Percentiles rank a stretch among this genome's conserved stretches.
Evolutionary conservation across 2,329 filamentous ascomycete species (phyloP).

Genomic region (Diaporthe velutina): DNA sequence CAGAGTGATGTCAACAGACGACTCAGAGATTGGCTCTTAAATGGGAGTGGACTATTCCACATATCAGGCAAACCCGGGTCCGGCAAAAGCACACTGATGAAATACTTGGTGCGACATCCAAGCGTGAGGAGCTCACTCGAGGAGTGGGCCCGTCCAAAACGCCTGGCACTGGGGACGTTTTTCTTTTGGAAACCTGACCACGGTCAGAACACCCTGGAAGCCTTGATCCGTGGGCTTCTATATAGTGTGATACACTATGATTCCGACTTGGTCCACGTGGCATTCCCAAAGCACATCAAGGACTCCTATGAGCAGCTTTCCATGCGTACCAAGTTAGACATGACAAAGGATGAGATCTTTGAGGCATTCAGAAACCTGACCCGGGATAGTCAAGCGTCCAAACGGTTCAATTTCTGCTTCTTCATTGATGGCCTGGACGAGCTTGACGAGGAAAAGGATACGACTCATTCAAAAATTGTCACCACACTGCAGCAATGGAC

Average conservation of each 20-base stretch:
- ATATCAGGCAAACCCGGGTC: background rate
- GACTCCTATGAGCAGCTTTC: background rate
- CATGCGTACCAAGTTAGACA: background rate
- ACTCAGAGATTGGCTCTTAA: background rate
- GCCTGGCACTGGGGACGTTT: background rate
- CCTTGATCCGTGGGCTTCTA: background rate
- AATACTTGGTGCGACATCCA: background rate
- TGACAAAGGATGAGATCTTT: background rate
- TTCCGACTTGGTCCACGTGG: background rate
- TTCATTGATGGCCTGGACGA: background rate
- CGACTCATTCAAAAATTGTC: background rate
- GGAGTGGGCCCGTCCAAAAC: background rate
- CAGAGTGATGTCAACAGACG: background rate
- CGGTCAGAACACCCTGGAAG: background rate
- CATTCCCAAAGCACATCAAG: background rate
- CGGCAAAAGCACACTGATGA: background rate
- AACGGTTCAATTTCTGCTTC: background rate
- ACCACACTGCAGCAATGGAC: background rate
- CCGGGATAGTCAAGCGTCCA: fast-evolving
- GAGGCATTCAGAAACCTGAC: background rate
- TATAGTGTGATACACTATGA: background rate
- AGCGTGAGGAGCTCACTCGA: background rate
- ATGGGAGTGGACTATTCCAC: background rate
- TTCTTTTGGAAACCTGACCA: background rate
- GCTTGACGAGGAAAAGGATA: background rate